Evolutionary conservation across 2,329 filamentous ascomycete species (phyloP).

Genomic region (Fusarium mundagurra): DNA sequence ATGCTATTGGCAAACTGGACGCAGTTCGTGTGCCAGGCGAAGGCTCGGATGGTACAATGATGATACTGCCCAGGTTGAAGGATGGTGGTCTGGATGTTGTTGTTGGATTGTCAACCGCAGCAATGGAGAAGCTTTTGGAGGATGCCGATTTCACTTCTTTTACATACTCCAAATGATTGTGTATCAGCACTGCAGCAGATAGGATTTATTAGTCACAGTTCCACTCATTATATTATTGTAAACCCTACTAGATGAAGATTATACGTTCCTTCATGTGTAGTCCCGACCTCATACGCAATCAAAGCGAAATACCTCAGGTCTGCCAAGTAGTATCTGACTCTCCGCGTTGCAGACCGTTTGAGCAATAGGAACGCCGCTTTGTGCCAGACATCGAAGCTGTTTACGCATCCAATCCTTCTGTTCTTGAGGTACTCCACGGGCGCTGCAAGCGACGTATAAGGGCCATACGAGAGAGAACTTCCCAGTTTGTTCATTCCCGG

Average conservation of each 20-base stretch:
- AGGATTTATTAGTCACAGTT: no score
- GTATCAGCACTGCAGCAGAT: no score
- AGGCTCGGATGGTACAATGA: background rate
- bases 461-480: background rate
- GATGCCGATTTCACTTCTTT: background rate
- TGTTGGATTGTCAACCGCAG: background rate
- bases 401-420: background rate
- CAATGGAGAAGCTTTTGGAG: background rate
- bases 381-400: background rate
- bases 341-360: background rate
- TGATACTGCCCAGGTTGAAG: background rate
- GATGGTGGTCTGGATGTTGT: background rate
- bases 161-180: background rate
- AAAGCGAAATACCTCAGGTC: background rate
- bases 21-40: background rate
- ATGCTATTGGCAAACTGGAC: background rate
- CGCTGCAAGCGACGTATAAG: background rate
- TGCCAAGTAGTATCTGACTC: background rate
- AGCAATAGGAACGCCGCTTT: background rate
- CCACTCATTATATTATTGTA: no score
- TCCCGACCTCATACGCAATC: background rate
- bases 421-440: background rate
- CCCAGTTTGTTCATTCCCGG: background rate
- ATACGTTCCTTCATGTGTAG: background rate
- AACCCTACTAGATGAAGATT: background rate